Evolutionary conservation across 2,329 filamentous ascomycete species (phyloP).

Genomic region (Biscogniauxia sp.): DNA sequence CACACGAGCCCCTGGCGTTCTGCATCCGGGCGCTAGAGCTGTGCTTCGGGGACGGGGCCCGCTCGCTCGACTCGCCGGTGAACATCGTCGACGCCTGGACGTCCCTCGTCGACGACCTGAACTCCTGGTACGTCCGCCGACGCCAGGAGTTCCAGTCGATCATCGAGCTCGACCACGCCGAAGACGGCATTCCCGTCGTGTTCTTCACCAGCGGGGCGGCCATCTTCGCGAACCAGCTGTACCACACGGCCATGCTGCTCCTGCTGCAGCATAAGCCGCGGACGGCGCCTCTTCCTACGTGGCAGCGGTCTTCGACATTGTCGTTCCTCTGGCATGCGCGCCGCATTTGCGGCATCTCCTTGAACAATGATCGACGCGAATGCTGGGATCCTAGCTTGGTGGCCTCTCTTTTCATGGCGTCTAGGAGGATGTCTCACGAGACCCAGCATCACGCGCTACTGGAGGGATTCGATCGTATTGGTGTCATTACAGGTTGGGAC

Average conservation of each 20-base stretch:
- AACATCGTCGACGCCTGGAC: slow-evolving; percentile 30
- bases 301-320: slow-evolving; percentile 30
- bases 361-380: slow-evolving; percentile 44
- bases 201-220: slow-evolving; percentile 39
- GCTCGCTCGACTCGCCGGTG: slow-evolving; percentile 12
- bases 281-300: slow-evolving; percentile 34
- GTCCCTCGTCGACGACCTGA: slow-evolving; percentile 30
- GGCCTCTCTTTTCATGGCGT: slow-evolving; percentile 44
- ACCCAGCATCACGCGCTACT: slow-evolving; percentile 45
- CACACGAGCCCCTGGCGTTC: slow-evolving; percentile 30
- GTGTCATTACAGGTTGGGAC: slow-evolving; percentile 42
- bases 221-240: slow-evolving; percentile 53
- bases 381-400: slow-evolving; percentile 49
- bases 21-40: slow-evolving; percentile 36
- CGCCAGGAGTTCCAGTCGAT: slow-evolving; percentile 34
- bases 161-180: slow-evolving; percentile 31
- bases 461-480: slow-evolving; percentile 37
- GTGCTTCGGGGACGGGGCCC: slow-evolving; percentile 21
- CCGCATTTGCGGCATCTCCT: slow-evolving; percentile 46
- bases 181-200: slow-evolving; percentile 34
- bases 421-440: slow-evolving; percentile 46
- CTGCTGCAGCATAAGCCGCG: slow-evolving; percentile 51
- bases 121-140: slow-evolving; percentile 33
- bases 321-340: slow-evolving; percentile 49
- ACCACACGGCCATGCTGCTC: slow-evolving; percentile 54